Evolutionary conservation across 2,329 filamentous ascomycete genomes (phyloP).

Genomic region (Ustulina deusta): DNA sequence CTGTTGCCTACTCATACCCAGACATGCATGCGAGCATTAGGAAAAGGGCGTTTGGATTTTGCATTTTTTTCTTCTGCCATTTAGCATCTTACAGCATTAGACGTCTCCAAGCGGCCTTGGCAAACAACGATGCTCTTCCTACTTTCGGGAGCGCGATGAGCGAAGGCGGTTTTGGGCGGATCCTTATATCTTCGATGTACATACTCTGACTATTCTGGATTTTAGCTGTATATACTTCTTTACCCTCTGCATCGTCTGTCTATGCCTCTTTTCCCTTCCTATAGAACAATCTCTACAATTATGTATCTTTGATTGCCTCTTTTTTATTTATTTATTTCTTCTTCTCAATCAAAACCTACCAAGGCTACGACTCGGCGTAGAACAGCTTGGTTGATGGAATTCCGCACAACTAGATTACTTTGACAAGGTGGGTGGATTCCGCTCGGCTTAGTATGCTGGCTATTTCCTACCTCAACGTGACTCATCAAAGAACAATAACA

Average conservation of each 20-base stretch:
- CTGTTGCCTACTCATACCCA: slow-evolving; percentile 31
- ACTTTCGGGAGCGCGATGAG: slow-evolving; percentile 7
- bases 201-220: slow-evolving; percentile 38
- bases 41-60: slow-evolving; percentile 29
- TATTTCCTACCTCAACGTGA: neutral
- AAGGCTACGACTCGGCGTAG: neutral
- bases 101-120: slow-evolving; percentile 13
- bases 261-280: neutral
- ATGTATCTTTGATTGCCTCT: neutral
- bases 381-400: too few species aligned
- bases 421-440: neutral
- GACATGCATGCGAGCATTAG: slow-evolving; percentile 18
- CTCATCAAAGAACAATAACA: neutral
- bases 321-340: too few species aligned
- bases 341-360: too few species aligned
- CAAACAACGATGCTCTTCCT: neutral
- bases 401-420: neutral
- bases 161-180: slow-evolving; percentile 4
- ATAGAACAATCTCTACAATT: neutral
- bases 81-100: slow-evolving; percentile 32
- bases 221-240: slow-evolving; percentile 40
- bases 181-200: slow-evolving; percentile 36
- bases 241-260: neutral
- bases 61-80: slow-evolving; percentile 29
- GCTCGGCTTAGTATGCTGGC: neutral